Conservation (phyloP, 495 filamentous ascomycete species). For the Neurospora pannonica region DNA sequence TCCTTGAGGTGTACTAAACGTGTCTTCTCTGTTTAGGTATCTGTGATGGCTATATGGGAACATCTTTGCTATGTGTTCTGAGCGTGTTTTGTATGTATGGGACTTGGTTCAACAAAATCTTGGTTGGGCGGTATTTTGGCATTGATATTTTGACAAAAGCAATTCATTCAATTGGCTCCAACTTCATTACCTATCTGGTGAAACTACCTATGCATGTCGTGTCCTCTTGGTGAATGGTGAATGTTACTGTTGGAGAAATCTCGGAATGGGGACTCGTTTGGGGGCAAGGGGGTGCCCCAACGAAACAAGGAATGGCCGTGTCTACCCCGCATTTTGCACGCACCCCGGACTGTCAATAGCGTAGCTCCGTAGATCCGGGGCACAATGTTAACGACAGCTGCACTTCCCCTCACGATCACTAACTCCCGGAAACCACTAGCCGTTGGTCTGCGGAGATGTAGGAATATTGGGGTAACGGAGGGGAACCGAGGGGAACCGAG, state of each 20-base stretch:
- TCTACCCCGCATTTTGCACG: neutral
- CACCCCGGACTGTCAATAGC: neutral
- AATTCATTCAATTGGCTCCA: neutral
- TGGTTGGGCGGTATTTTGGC: neutral
- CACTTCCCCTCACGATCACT: neutral
- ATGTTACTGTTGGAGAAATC: neutral
- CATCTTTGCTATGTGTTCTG: neutral
- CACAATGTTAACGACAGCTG: neutral
- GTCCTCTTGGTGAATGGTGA: neutral
- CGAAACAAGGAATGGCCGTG: neutral
- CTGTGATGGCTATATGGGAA: neutral
- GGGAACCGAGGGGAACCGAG: neutral
- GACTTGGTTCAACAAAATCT: neutral
- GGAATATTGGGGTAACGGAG: neutral
- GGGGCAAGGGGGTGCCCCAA: neutral
- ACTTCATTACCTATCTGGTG: neutral
- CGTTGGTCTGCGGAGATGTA: neutral
- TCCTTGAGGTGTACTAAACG: conserved; percentile 84
- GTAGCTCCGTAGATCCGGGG: neutral
- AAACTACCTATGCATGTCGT: neutral
- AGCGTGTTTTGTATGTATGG: neutral
- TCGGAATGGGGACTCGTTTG: neutral
- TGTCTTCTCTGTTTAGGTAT: neutral
- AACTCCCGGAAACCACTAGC: neutral
- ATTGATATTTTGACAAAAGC: neutral